Percentiles rank a stretch among this genome's conserved stretches.
Conservation (phyloP, 2,329 filamentous ascomycete species). For the Acrocalymma vagum region DNA sequence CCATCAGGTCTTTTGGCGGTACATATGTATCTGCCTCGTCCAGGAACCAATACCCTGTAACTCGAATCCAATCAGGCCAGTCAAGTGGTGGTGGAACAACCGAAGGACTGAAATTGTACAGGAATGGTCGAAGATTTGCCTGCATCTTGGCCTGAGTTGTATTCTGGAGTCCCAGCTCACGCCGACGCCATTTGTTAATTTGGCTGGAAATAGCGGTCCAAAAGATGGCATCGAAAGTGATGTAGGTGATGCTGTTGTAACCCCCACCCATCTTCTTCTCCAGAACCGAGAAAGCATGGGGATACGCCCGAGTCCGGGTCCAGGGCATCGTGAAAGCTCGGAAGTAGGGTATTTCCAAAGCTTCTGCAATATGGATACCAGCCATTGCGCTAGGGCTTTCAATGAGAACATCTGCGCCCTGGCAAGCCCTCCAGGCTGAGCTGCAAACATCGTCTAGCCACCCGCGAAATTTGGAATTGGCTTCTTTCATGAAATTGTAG, state of each 20-base stretch:
- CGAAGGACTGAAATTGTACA: slow-evolving; percentile 95
- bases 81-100: slow-evolving; percentile 95
- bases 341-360: slow-evolving; percentile 92
- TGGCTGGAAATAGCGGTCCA: slow-evolving; percentile 94
- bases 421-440: slow-evolving; percentile 83
- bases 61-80: slow-evolving; percentile 96
- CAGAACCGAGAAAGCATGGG: slow-evolving; percentile 93
- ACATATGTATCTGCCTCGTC: slow-evolving; percentile 76
- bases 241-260: slow-evolving; percentile 95
- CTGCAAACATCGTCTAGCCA: slow-evolving; percentile 91
- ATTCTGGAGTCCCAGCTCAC: slow-evolving; percentile 76
- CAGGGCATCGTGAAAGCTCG: slow-evolving; percentile 98
- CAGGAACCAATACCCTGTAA: slow-evolving; percentile 98
- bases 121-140: slow-evolving; percentile 94
- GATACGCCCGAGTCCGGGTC: slow-evolving; percentile 94
- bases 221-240: slow-evolving; percentile 96
- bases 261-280: slow-evolving; percentile 93
- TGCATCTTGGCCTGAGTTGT: slow-evolving; percentile 92
- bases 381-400: slow-evolving; percentile 97
- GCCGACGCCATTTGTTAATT: slow-evolving; percentile 91
- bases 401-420: slow-evolving; percentile 88
- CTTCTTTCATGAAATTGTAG: slow-evolving; percentile 86
- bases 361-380: slow-evolving; percentile 96
- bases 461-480: slow-evolving; percentile 77
- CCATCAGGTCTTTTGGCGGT: slow-evolving; percentile 77